Percentiles rank a stretch among this genome's conserved stretches.
phyloP scores from a whole-genome alignment of 1,284 basidiomycete genomes.

The Pascua guehoae region DNA sequence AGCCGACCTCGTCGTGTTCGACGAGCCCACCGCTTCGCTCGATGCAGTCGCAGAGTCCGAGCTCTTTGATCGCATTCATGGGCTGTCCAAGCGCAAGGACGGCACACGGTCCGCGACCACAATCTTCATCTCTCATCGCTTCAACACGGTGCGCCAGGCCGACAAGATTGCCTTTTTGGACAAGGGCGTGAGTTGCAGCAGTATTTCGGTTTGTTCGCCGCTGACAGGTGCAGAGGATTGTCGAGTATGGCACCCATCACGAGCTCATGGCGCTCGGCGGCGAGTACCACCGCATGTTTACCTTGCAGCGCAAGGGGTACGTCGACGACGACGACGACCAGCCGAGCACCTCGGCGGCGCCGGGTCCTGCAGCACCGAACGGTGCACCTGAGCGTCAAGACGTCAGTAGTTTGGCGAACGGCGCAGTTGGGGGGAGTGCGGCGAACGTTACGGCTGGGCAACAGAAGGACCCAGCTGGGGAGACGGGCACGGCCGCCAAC shows the following conservation, averaged over 20 bases:
- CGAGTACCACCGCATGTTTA: constrained; percentile 34
- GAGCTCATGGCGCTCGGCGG: constrained; percentile 57
- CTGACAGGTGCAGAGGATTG: constrained; percentile 50
- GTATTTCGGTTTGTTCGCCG: too few relatives aligned
- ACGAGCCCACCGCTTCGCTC: constrained; percentile 57
- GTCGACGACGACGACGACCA: not conserved
- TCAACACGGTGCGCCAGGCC: constrained; percentile 44
- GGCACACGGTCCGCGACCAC: constrained; percentile 56
- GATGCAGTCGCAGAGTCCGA: constrained; percentile 70
- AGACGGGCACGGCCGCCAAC: too few relatives aligned
- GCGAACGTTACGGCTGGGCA: too few relatives aligned
- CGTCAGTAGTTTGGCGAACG: too few relatives aligned
- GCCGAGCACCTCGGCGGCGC: too few relatives aligned
- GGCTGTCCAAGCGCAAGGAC: constrained; percentile 9
- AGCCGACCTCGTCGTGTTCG: constrained; percentile 60
- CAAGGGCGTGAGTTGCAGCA: constrained; percentile 3
- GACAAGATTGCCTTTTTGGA: constrained; percentile 57
- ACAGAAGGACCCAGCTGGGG: too few relatives aligned
- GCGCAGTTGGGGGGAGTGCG: too few relatives aligned
- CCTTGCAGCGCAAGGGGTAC: constrained; percentile 19
- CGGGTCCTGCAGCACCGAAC: too few relatives aligned
- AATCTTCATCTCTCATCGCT: constrained; percentile 76
- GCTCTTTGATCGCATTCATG: constrained; percentile 56
- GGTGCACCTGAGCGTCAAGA: too few relatives aligned
- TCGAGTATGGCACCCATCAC: constrained; percentile 73